Evolutionary conservation across 768 basidiomycete genomes (phyloP).

Genomic region (Paxillus involutus): DNA sequence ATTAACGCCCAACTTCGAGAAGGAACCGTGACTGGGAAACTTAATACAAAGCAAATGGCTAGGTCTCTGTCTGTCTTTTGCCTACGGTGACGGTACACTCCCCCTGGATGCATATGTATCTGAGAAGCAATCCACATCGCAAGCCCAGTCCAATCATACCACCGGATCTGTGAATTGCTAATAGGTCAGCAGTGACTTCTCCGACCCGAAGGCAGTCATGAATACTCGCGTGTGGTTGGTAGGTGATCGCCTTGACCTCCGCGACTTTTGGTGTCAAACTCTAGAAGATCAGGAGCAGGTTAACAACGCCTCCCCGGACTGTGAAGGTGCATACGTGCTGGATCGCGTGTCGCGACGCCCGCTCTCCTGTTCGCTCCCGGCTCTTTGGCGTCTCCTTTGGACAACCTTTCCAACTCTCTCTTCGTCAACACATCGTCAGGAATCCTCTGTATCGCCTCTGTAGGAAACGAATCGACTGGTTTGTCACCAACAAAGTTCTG

Average conservation of each 20-base stretch:
- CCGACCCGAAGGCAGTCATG: not conserved
- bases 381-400: conserved; percentile 9
- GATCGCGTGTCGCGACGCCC: conserved; percentile 12
- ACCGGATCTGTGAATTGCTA: no score
- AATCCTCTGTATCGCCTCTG: conserved; percentile 17
- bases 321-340: no score
- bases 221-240: not conserved
- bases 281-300: no score
- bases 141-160: not conserved
- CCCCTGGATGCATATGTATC: not conserved
- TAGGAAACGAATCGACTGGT: conserved; percentile 23
- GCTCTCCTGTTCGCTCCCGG: conserved; percentile 29
- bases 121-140: not conserved
- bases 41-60: not conserved
- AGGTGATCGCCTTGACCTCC: not conserved
- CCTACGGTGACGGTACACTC: not conserved
- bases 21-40: not conserved
- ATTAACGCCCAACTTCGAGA: not conserved
- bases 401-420: conserved; percentile 1
- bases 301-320: no score
- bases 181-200: not conserved
- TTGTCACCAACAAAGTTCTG: conserved; percentile 30
- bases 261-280: not conserved
- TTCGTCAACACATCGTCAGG: conserved; percentile 22
- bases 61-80: not conserved